phyloP scores from a whole-genome alignment of 2,329 filamentous ascomycete species.

The Verticillium nonalfalfae region DNA sequence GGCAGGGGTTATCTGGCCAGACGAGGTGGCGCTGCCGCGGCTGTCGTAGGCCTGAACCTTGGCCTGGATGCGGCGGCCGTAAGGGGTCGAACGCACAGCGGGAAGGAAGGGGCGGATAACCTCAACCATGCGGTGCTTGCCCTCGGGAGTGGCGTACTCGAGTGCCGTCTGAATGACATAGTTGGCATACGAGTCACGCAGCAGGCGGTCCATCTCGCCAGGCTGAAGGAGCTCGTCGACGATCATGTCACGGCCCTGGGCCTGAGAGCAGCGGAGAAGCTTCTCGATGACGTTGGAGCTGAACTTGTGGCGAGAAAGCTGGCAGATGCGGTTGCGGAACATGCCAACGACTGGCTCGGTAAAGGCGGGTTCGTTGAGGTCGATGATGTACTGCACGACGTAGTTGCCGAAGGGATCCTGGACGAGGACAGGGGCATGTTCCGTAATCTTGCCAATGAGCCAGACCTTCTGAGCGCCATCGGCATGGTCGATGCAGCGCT shows the following conservation, averaged over 20 bases:
- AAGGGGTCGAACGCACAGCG: slow-evolving; percentile 81
- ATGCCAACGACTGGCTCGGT: slow-evolving; percentile 81
- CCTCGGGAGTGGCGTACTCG: slow-evolving; percentile 70
- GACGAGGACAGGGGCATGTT: slow-evolving; percentile 80
- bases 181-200: slow-evolving; percentile 92
- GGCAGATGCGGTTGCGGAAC: slow-evolving; percentile 68
- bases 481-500: slow-evolving; percentile 97
- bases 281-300: slow-evolving; percentile 99
- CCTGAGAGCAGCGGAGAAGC: slow-evolving; percentile 76
- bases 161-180: slow-evolving; percentile 97
- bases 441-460: slow-evolving; percentile 81
- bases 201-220: slow-evolving; percentile 76
- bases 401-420: slow-evolving; percentile 99
- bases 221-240: slow-evolving; percentile 73
- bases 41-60: slow-evolving; percentile 67
- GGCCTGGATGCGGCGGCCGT: slow-evolving; percentile 86
- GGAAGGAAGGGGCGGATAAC: slow-evolving; percentile 79
- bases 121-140: slow-evolving; percentile 73
- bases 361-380: slow-evolving; percentile 80
- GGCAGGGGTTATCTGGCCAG: slow-evolving; percentile 44
- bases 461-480: slow-evolving; percentile 82
- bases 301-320: slow-evolving; percentile 91
- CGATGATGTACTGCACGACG: slow-evolving; percentile 97
- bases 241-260: slow-evolving; percentile 69
- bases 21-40: slow-evolving; percentile 33